Conservation (phyloP, 176 grass and related monocot genomes). For the Pontederia crassipes region DNA sequence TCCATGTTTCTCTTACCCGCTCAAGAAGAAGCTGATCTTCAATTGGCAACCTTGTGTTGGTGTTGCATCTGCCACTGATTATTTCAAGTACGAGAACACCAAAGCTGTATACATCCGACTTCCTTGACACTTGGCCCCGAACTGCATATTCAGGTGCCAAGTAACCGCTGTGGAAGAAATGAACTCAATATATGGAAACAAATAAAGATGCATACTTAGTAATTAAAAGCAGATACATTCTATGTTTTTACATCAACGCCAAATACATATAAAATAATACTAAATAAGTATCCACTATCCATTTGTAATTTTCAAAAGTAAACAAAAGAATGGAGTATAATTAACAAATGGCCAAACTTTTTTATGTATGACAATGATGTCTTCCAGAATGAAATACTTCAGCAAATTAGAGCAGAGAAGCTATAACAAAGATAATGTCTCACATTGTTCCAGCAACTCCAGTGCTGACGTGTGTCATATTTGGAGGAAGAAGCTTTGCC, state of each 20-base stretch:
- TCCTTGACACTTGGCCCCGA: slow-evolving; percentile 78
- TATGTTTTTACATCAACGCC: too few species aligned
- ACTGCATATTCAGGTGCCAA: slow-evolving; percentile 82
- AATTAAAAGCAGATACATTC: neutral
- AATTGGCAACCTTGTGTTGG: slow-evolving; percentile 56
- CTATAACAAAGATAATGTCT: slow-evolving; percentile 12
- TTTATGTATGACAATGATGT: too few species aligned
- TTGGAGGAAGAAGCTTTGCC: slow-evolving; percentile 65
- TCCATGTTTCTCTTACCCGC: slow-evolving; percentile 32
- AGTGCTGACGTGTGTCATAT: slow-evolving; percentile 86
- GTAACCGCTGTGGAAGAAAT: slow-evolving; percentile 46
- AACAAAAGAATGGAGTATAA: too few species aligned
- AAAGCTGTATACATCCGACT: slow-evolving; percentile 87
- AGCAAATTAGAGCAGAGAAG: neutral
- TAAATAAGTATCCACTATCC: too few species aligned
- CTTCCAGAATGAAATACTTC: neutral
- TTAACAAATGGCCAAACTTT: too few species aligned
- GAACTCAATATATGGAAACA: neutral
- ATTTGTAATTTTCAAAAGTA: too few species aligned
- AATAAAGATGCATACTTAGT: neutral
- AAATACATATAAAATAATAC: too few species aligned
- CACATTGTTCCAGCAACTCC: slow-evolving; percentile 82
- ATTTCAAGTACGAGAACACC: slow-evolving; percentile 83
- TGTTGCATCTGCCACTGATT: slow-evolving; percentile 69
- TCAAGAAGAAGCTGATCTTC: slow-evolving; percentile 83